Evolutionary conservation across 2,329 filamentous ascomycete species (phyloP).

Genomic region (Verticillium dahliae): DNA sequence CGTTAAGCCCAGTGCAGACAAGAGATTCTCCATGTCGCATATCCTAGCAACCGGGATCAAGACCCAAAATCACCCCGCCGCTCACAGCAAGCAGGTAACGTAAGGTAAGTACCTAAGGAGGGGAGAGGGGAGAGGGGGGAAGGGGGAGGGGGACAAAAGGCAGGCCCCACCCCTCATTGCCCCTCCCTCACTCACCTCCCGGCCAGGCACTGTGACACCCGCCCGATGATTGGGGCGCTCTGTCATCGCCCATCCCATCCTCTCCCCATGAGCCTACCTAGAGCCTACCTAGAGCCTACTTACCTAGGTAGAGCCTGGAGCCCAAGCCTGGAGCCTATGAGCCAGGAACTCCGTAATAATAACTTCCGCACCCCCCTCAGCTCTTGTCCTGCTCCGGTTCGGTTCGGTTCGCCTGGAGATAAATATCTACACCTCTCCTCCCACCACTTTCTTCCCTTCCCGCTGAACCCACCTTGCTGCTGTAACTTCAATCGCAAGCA

Average conservation of each 20-base stretch:
- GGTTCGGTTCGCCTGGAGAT: constrained; percentile 7
- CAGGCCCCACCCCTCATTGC: neutral
- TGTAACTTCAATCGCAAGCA: constrained; percentile 4
- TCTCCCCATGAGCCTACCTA: neutral
- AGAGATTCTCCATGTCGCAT: neutral
- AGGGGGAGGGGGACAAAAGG: too few relatives aligned
- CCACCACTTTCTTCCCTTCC: constrained; percentile 1
- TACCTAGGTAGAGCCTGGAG: neutral
- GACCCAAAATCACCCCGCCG: neutral
- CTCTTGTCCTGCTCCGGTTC: neutral
- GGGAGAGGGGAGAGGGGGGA: too few relatives aligned
- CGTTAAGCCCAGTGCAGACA: neutral
- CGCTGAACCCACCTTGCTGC: constrained; percentile 6
- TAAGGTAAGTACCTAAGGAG: too few relatives aligned
- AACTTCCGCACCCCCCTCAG: neutral
- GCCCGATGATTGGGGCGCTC: neutral
- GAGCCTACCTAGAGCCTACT: neutral
- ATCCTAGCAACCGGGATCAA: neutral
- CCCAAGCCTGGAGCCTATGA: neutral
- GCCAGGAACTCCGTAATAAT: neutral
- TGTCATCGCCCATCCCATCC: neutral
- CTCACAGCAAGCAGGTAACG: neutral
- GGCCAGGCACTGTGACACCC: neutral
- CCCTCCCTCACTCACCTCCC: neutral
- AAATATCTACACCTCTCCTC: constrained; percentile 12